Conservation (phyloP, 106 monocot genomes). For the Platanthera guangdongensis region DNA sequence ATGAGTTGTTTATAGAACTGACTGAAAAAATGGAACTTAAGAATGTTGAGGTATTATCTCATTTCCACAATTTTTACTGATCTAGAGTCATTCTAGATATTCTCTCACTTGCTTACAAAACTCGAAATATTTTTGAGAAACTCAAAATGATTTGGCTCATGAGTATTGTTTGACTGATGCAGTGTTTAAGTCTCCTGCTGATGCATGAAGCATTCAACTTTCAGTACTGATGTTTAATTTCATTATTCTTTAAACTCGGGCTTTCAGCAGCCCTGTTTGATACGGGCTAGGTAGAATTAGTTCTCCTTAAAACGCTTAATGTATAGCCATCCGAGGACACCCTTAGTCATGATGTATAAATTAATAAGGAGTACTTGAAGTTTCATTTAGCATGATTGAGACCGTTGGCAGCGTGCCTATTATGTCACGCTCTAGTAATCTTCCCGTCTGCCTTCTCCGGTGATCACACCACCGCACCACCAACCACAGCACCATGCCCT, state of each 20-base stretch:
- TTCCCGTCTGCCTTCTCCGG: too few species aligned
- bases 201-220: neutral
- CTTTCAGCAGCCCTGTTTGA: neutral
- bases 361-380: neutral
- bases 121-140: neutral
- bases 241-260: neutral
- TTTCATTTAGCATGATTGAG: too few species aligned
- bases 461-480: too few species aligned
- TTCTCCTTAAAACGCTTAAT: neutral
- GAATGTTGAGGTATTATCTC: constrained; percentile 48
- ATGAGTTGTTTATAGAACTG: constrained; percentile 64
- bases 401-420: too few species aligned
- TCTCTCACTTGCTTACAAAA: neutral
- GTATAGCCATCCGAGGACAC: neutral
- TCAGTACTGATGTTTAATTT: neutral
- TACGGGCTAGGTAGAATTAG: neutral
- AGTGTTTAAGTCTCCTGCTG: neutral
- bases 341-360: neutral
- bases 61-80: neutral
- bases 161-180: neutral
- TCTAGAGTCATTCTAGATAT: neutral
- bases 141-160: neutral
- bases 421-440: too few species aligned
- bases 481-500: too few species aligned
- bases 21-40: constrained; percentile 43